Conservation (phyloP, 2,329 filamentous ascomycete genomes). For the Hypoxylon sp. region DNA sequence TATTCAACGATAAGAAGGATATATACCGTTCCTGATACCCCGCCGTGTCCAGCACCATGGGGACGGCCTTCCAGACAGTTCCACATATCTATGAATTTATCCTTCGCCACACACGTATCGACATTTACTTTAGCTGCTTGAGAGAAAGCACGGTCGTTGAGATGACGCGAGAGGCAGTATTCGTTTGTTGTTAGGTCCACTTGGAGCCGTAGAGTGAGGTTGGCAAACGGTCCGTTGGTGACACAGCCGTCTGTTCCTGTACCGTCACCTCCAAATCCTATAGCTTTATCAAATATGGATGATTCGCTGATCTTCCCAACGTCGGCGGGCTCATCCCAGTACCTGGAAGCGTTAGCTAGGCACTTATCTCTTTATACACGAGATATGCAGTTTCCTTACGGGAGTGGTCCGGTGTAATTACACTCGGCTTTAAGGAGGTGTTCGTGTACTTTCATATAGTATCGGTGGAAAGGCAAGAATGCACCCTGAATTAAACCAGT, state of each 20-base stretch:
- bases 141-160: slow-evolving; percentile 44
- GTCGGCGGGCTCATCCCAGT: slow-evolving; percentile 57
- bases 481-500: slow-evolving; percentile 42
- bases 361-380: neutral
- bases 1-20: neutral
- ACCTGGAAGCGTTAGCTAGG: slow-evolving; percentile 44
- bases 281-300: slow-evolving; percentile 51
- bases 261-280: slow-evolving; percentile 55
- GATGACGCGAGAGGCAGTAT: slow-evolving; percentile 48
- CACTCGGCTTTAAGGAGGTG: slow-evolving; percentile 54
- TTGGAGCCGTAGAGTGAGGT: slow-evolving; percentile 53
- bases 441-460: slow-evolving; percentile 54
- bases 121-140: slow-evolving; percentile 31
- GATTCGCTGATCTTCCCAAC: slow-evolving; percentile 50
- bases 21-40: slow-evolving; percentile 44
- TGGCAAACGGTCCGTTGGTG: slow-evolving; percentile 55
- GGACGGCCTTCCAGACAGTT: slow-evolving; percentile 42
- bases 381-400: slow-evolving; percentile 34
- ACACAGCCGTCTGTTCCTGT: slow-evolving; percentile 52
- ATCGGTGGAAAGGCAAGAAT: slow-evolving; percentile 58
- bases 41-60: slow-evolving; percentile 46
- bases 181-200: slow-evolving; percentile 43
- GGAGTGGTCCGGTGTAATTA: slow-evolving; percentile 46
- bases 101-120: slow-evolving; percentile 34
- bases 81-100: slow-evolving; percentile 37